A percentile compares a stretch with the other conserved stretches of the same genome.
phyloP scores from a whole-genome alignment of 83 land plant species.

The Isoetes engelmannii region DNA sequence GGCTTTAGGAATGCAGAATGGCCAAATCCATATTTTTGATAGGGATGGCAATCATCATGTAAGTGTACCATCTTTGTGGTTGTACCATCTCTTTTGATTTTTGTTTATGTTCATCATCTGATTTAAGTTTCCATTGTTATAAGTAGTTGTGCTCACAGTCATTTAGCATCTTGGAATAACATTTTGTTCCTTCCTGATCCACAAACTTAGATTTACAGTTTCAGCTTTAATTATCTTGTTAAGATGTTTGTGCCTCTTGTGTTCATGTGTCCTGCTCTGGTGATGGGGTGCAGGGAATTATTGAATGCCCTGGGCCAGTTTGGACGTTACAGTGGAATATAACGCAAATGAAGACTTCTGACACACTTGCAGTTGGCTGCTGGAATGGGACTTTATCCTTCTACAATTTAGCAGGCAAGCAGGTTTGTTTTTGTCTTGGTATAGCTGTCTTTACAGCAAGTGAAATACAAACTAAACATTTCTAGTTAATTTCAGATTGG shows the following conservation, averaged over 20 bases:
- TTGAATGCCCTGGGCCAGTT: slow-evolving; percentile 32
- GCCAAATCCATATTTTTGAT: slow-evolving; percentile 32
- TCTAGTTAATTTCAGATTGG: slow-evolving; percentile 25
- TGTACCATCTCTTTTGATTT: too few relatives aligned
- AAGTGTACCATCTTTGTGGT: neutral
- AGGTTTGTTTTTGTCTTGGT: slow-evolving; percentile 25
- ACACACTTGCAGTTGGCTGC: slow-evolving; percentile 34
- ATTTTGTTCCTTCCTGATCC: too few relatives aligned
- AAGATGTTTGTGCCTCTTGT: too few relatives aligned
- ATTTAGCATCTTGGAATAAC: too few relatives aligned
- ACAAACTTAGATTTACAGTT: neutral
- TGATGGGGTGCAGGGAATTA: slow-evolving; percentile 3
- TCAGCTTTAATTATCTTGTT: too few relatives aligned
- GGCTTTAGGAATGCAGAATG: slow-evolving; percentile 34
- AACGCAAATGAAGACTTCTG: slow-evolving; percentile 25
- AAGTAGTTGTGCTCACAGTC: too few relatives aligned
- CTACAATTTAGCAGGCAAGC: slow-evolving; percentile 42
- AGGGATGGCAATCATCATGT: slow-evolving; percentile 25
- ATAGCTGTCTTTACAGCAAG: too few relatives aligned
- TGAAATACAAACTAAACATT: neutral
- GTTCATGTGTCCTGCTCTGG: neutral
- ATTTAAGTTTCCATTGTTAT: too few relatives aligned
- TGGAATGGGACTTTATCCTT: slow-evolving; percentile 35
- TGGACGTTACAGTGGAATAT: slow-evolving; percentile 42
- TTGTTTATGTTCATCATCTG: too few relatives aligned